These are phyloP conservation scores for Talaromyces funiculosus DNA, from an alignment of 2,329 filamentous ascomycete genomes.

Conservation along the genomic window DNA sequence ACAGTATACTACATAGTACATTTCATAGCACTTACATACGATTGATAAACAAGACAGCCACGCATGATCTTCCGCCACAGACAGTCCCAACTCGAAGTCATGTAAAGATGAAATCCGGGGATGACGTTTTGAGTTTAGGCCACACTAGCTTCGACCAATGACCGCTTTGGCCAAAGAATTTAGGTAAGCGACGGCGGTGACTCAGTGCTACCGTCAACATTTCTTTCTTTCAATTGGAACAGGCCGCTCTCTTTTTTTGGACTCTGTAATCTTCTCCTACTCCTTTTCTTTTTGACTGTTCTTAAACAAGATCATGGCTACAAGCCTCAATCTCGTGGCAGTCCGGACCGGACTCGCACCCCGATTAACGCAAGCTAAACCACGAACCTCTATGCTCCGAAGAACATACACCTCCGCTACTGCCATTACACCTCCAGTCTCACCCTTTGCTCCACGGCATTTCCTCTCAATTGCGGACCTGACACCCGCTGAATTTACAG, in stretches of 20 bases:
- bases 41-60: background rate
- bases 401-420: constrained; percentile 30
- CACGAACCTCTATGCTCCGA: constrained; percentile 23
- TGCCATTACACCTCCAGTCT: constrained; percentile 39
- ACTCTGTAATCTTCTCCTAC: no score
- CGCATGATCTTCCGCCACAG: background rate
- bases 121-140: constrained; percentile 8
- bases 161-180: background rate
- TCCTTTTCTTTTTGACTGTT: background rate
- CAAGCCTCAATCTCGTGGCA: constrained; percentile 12
- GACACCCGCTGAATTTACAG: constrained; percentile 69
- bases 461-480: constrained; percentile 88
- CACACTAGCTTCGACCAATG: background rate
- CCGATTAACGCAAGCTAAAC: constrained; percentile 22
- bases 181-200: constrained; percentile 4
- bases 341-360: constrained; percentile 12
- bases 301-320: constrained; percentile 9
- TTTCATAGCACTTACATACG: background rate
- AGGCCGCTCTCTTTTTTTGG: background rate
- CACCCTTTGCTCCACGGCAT: constrained; percentile 67
- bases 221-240: background rate
- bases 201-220: constrained; percentile 2
- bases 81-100: no score
- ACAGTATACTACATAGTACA: no score
- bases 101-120: background rate